Base-by-base conservation (phyloP, 2,329 filamentous ascomycete species). In the Fusarium sp. region DNA sequence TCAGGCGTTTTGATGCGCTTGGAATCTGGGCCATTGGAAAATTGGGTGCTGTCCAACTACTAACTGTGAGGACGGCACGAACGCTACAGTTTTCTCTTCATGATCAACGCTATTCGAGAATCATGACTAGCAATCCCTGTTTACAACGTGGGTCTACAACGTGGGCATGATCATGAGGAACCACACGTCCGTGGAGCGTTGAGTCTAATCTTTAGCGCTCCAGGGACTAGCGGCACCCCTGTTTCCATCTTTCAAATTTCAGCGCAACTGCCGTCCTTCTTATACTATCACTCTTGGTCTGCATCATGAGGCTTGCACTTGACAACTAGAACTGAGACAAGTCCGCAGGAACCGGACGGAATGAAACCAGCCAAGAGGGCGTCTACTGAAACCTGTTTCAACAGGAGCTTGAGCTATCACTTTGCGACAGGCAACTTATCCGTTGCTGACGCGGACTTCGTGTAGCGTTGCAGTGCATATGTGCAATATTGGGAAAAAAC, bases 391-490 rank as follows among this genome's bases (percentile, higher is more conserved):
- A 28, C 26, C 26, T 21, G 21, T n/a, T 17, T 24, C 22, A 13
- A 7, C 22, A 17, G 22, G 40, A 21, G 21, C 22, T 24, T 19
- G 31, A 31, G n/a, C 24, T n/a, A 21, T 24, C 10, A 17, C n/a
- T 36, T 28, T 21, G n/a, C 17, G 22, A 28, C 26, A 24, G 33
- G 38, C 19, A 43, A 19, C 51, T 50, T 50, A 22, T 64, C 44
- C 44, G 51, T 21, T 57, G 61, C 58, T 64, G 58, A 64, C 61
- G 61, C 58, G 61, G 61, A 50, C 44, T n/a, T 21, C 5, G 22
- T 43, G 55, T 39, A 36, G 61, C 58, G 61, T 63, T 45, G 44
- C 39, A 64, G 7, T 63, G 61, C 61, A 63, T 33, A 13, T 26
- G 38, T 9, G 31, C 22, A 21, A 15, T 40, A 24, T 19, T 7